Evolutionary conservation across 164 flowering plant species (phyloP).

Genomic region (Piper longum): DNA sequence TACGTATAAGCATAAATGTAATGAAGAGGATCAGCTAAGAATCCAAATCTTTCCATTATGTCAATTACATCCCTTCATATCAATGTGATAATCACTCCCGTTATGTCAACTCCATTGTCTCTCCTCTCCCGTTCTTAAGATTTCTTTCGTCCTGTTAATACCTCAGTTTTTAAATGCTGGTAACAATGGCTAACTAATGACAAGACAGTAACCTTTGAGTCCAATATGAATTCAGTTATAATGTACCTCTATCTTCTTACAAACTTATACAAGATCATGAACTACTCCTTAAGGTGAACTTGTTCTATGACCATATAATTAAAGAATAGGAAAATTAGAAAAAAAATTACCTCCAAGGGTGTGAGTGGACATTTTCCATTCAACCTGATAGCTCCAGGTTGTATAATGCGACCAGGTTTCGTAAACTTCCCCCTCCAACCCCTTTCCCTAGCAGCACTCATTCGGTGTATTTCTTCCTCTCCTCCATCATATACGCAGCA

Average conservation of each 20-base stretch:
- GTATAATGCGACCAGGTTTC: conserved; percentile 74
- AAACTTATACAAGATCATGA: background rate
- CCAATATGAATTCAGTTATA: background rate
- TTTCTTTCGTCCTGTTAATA: too few relatives aligned
- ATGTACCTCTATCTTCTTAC: background rate
- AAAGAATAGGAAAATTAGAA: conserved; percentile 1
- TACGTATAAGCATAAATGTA: too few relatives aligned
- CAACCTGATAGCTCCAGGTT: conserved; percentile 71
- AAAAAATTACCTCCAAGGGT: conserved; percentile 71
- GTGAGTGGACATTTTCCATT: conserved; percentile 95
- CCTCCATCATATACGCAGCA: conserved; percentile 96
- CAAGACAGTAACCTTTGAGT: too few relatives aligned
- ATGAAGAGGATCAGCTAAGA: too few relatives aligned
- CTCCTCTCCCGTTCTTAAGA: too few relatives aligned
- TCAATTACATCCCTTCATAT: too few relatives aligned
- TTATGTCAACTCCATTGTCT: too few relatives aligned
- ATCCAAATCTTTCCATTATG: too few relatives aligned
- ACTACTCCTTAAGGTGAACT: background rate
- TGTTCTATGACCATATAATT: background rate
- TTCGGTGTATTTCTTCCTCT: conserved; percentile 51
- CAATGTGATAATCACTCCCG: too few relatives aligned
- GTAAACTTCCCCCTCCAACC: conserved; percentile 97
- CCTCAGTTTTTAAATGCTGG: too few relatives aligned
- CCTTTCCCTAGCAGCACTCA: conserved; percentile 83
- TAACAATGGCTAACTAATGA: too few relatives aligned